Evolutionary conservation across 2,329 filamentous ascomycete species (phyloP).

Genomic region (Aspergillus chevalieri): DNA sequence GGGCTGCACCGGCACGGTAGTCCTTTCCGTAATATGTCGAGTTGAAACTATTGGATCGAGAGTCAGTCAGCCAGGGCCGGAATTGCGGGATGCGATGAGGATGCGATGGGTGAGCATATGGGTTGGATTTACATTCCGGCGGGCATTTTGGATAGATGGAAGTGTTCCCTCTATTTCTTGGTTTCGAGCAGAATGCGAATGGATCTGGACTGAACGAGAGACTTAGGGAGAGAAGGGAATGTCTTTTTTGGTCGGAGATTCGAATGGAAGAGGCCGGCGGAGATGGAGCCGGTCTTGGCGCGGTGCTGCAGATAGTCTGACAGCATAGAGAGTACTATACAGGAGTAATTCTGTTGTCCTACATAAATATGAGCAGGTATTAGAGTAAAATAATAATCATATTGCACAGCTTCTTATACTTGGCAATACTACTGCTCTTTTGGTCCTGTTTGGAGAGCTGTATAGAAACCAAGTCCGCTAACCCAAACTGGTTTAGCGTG

Average conservation of each 20-base stretch:
- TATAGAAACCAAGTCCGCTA: neutral
- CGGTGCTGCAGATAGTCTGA: neutral
- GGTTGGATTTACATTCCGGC: constrained; percentile 16
- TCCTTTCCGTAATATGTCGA: constrained; percentile 89
- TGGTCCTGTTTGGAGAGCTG: neutral
- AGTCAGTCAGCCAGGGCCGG: neutral
- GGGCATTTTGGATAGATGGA: constrained; percentile 12
- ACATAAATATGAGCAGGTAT: no score
- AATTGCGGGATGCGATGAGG: neutral
- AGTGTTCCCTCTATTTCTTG: neutral
- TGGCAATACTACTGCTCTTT: no score
- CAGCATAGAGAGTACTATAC: no score
- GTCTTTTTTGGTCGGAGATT: neutral
- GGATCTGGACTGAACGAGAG: neutral
- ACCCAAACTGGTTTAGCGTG: neutral
- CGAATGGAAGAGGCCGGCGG: neutral
- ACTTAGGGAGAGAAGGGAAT: neutral
- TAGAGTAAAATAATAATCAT: neutral
- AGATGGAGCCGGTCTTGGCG: neutral
- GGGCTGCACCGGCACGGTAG: constrained; percentile 76
- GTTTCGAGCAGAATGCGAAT: neutral
- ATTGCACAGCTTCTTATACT: no score
- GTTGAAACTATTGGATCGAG: constrained; percentile 46
- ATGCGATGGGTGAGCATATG: neutral
- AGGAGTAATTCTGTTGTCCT: no score